Base-by-base conservation (phyloP, 352 stramenopile genomes). In the Saprolegnia parasitica region DNA sequence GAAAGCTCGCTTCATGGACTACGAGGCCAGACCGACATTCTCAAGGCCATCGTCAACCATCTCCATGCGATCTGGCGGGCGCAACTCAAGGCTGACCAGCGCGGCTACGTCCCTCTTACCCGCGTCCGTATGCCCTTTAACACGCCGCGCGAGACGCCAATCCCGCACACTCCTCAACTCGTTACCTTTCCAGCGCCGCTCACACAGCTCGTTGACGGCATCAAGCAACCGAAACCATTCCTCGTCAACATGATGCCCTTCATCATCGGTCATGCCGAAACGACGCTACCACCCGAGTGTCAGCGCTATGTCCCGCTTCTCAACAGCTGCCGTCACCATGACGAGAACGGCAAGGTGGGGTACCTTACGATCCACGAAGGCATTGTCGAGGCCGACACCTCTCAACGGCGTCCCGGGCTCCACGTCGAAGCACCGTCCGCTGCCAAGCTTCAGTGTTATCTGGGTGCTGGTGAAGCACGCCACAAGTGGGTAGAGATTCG, bases 361-460 rank as follows among this genome's bases (percentile, higher is more conserved):
- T 72, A 72, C 23, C 47, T 72, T 1, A 72, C 67, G n/a, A 54
- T 72, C 16, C 60, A 75, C 46, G 71, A 75, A 54, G 56, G 65
- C 18, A 71, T 65, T 9, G 71, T 75, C 15, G 55, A 73, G 60
- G 50, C 56, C 13, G 35, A 29, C 8, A 70, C 67, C 15, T 46
- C 56, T 20, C 72, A 76, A 40, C 56, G 67, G 18, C 29, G 72
- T 50, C 20, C 32, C 4, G 67, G 72, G 29, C 56, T 76, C 35
- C 66, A 76, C 58, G 67, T 76, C 45, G 71, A 75, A 55, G 47
- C 71, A 6, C 47, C 47, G 47, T 6, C 2, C 5, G 47, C 2
- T 6, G 5, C 2, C n/a, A 55, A 55, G 5, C 24, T 55, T 5
- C 2, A 6, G 24, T 5, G 24, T 5, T 6, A 55, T 2, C 2